A percentile compares a stretch with the other conserved stretches of the same genome.
Evolutionary conservation across 106 monocot species (phyloP).

Genomic region (Dioscorea dumetorum): DNA sequence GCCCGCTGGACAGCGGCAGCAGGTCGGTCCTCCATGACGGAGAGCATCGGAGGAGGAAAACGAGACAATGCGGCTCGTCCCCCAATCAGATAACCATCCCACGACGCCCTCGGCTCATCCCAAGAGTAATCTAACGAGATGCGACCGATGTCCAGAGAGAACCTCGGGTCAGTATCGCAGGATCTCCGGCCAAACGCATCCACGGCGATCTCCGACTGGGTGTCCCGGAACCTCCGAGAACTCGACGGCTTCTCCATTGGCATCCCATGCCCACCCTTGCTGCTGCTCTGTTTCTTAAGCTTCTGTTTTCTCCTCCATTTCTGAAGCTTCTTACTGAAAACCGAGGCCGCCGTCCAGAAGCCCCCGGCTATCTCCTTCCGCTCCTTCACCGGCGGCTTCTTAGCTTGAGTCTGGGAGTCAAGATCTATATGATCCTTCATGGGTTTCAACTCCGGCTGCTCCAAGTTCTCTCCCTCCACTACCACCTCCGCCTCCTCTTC

Average conservation of each 20-base stretch:
- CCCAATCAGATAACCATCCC: slow-evolving; percentile 70
- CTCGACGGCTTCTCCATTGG: slow-evolving; percentile 8
- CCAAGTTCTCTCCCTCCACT: slow-evolving; percentile 7
- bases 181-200: slow-evolving; percentile 58
- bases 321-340: slow-evolving; percentile 75
- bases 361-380: slow-evolving; percentile 31
- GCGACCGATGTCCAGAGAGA: slow-evolving; percentile 67
- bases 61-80: slow-evolving; percentile 28
- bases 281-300: slow-evolving; percentile 27
- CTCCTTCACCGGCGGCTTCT: slow-evolving; percentile 14
- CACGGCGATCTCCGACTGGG: slow-evolving; percentile 48
- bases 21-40: slow-evolving; percentile 59
- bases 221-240: slow-evolving; percentile 24
- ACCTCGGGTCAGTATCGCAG: slow-evolving; percentile 67
- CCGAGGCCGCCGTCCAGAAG: slow-evolving; percentile 60
- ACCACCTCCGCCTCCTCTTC: slow-evolving; percentile 2
- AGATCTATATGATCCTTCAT: slow-evolving; percentile 13
- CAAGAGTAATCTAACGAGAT: slow-evolving; percentile 66
- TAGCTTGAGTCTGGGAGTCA: neutral
- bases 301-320: slow-evolving; percentile 54
- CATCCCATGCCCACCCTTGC: neutral
- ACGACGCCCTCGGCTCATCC: slow-evolving; percentile 79
- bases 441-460: slow-evolving; percentile 24
- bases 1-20: slow-evolving; percentile 44
- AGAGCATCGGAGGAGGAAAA: slow-evolving; percentile 65